Base-by-base conservation (phyloP, 1,139 yeast species). In the Pichia terricola region DNA sequence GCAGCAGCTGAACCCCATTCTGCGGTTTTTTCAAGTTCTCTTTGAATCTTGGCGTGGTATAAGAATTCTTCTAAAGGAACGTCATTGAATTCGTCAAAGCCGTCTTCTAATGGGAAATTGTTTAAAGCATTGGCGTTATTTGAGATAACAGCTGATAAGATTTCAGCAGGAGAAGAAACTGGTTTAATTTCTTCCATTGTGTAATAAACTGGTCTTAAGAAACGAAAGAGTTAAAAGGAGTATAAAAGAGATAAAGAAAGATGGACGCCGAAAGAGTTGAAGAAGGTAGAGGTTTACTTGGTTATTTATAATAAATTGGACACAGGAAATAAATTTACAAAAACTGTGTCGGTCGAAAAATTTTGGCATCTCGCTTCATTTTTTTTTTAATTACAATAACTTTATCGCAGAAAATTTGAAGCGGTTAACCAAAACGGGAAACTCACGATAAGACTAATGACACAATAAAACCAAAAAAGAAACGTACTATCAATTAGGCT, bases 1-100 rank as follows among this genome's bases (percentile, higher is more conserved):
- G 48, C 40, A 38, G 46, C 46, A 7, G 48, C 45, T 32, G 38
- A 38, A 40, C 46, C 48, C 28, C 43, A 45, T n/a, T 45, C 46
- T 27, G 48, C 42, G 8, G 42, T 27, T 28, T 43, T 38, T 27
- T 45, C 46, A 3, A 45, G 11, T 39, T 45, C 48, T 40, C 48
- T 45, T 38, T 45, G 46, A 9, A 45, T 22, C 28, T 40, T 38
- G 5, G 46, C 48, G 9, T 43, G 40, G 25, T 43, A 40, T 3
- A 45, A 26, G n/a, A 45, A 45, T 39, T 45, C 46, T 34, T 45
- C 48, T 6, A 45, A 31, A 10, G 46, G 40, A 16, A 45, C 42
- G n/a, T 45, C 46, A 27, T 38, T 34, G 34, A 37, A 45, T 31
- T 45, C 48, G 8, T 43, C 42, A 5, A 34, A 16, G 8, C 31